A percentile compares a stretch with the other conserved stretches of the same genome.
phyloP scores from a whole-genome alignment of 1,139 yeast genomes.

The Suhomyces atakaporum region DNA sequence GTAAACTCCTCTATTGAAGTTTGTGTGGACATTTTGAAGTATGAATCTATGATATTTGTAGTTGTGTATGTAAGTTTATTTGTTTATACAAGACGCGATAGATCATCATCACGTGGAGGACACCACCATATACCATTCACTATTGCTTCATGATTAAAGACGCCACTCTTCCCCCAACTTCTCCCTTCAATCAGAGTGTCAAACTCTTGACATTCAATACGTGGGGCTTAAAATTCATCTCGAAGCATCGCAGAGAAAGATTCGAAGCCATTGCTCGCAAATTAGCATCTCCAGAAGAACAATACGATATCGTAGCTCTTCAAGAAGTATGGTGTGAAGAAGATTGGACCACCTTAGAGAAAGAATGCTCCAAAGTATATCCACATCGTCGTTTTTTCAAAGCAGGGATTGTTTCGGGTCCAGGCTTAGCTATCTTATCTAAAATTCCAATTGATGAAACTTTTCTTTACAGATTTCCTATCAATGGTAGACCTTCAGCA shows the following conservation, averaged over 20 bases:
- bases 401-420: slow-evolving; percentile 88
- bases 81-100: slow-evolving; percentile 2
- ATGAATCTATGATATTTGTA: background rate
- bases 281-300: slow-evolving; percentile 50
- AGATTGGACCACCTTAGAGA: slow-evolving; percentile 71
- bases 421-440: slow-evolving; percentile 85
- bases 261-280: slow-evolving; percentile 72
- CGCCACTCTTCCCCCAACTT: background rate
- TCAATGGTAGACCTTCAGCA: slow-evolving; percentile 94
- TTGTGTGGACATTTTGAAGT: slow-evolving; percentile 8
- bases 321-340: slow-evolving; percentile 92
- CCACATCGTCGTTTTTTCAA: slow-evolving; percentile 72
- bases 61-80: slow-evolving; percentile 4
- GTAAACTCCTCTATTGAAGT: slow-evolving; percentile 29
- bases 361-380: slow-evolving; percentile 45
- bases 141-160: slow-evolving; percentile 1
- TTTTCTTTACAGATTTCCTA: slow-evolving; percentile 79
- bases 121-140: background rate
- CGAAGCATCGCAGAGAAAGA: slow-evolving; percentile 66
- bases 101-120: slow-evolving; percentile 2
- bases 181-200: slow-evolving; percentile 8
- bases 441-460: slow-evolving; percentile 81
- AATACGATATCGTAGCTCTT: slow-evolving; percentile 81
- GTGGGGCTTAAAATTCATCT: slow-evolving; percentile 88
- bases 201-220: slow-evolving; percentile 65